Base-by-base conservation (phyloP, 306 rosid species). In the Pyrus communis region DNA sequence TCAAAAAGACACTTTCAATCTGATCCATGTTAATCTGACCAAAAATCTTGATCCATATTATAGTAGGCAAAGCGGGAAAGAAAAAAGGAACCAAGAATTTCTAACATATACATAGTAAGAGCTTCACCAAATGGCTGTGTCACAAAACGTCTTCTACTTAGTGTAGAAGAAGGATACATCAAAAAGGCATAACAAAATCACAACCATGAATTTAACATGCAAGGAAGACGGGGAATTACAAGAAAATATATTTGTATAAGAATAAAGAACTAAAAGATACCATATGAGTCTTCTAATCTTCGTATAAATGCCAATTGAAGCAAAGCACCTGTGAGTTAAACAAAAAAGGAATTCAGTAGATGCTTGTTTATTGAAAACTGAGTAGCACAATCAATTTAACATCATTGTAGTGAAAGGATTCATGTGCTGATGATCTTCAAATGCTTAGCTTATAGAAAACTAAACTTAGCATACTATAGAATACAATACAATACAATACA, bases 301-400 rank as follows among this genome's bases (percentile, higher is more conserved):
- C 97, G 82, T 74, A 95, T 86, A 81, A 95, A 88, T 52, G 97
- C 97, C 87, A 95, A 78, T 76, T 95, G 98, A 75, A 91, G 87
- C 84, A 92, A 88, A 80, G 98, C 97, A 77, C 98, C 98, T 95
- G 89, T 74, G 76, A 81, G 79, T 31, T 62, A 66, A 59, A 57
- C 19, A 75, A 79, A 49, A 78, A 22, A 57, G 66, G 13, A 7
- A 62, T 25, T 43, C 46, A 15, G 3, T 64, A 51, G 22, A 60
- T 49, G 5, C 54, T 23, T 9, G 27, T 25, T 52, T 35, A 61
- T 35, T 30, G 2, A 69, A 52, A 64, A 54, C 10, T 21, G n/a
- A 35, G 12, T 49, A 63, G 31, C 4, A 63, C 25, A 7, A 51
- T 51, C 57, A 31, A 46, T 31, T n/a, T 49, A 64, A 28, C 17